Base-by-base conservation (phyloP, 805 yeast species). In the Jamesozyma jinghongensis region DNA sequence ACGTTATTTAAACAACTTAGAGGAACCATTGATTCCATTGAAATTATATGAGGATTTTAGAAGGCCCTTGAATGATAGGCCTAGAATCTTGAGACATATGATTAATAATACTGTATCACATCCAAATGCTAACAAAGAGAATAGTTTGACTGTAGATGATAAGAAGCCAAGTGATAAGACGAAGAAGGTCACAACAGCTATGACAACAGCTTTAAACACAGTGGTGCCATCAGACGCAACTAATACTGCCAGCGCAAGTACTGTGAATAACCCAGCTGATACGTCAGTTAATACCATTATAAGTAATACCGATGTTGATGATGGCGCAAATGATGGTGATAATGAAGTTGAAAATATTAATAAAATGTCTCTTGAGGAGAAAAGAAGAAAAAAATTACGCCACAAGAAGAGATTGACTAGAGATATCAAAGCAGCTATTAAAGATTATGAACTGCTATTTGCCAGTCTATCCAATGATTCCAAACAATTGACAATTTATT, bases 21-120 rank as follows among this genome's bases (percentile, higher is more conserved):
- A 95, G 1, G 97, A 92, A 54, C 97, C 97, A 0, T 70, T 92
- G 41, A 79, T 92, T 17, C 96, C 97, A 1, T 66, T 85, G 28
- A 72, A 72, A 3, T 63, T 77, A 45, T 92, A 90, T 59, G 85
- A 83, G 49, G 68, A 68, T 20, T 92, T 90, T 56, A 72, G 97
- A 52, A 76, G 73, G 30, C 95, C 95, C 2, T 69, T 90, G 36
- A 64, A 75, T n/a, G 66, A 71, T 32, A 68, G 82, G 49, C 78
- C 82, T 12, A 69, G 81, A 43, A 73, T 87, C 27, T 65, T 79
- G 31, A 78, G 74, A 51, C 84, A 81, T 60, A 74, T 79, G 59
- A 75, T 74, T 2, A 74, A 67, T 13, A 60, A 63, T 13, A 47
- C 54, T 17, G 59, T 60, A 32, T 63, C 69, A 22, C 66, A 65